Evolutionary conservation across 495 filamentous ascomycete genomes (phyloP).

Genomic region (Talaromyces ruber): DNA sequence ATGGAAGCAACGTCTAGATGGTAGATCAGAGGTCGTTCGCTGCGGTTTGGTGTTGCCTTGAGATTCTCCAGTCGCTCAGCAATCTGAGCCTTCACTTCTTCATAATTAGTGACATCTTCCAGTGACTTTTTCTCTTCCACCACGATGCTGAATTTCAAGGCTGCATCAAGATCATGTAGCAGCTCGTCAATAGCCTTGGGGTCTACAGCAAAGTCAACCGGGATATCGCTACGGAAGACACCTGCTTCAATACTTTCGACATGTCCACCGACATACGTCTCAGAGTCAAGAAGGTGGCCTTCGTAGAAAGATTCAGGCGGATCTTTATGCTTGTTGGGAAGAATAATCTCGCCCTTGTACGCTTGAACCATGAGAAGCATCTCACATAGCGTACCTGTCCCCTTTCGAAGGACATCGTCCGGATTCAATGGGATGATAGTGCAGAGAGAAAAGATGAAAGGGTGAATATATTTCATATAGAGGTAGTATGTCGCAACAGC

Average conservation of each 20-base stretch:
- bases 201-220: constrained; percentile 84
- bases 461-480: constrained; percentile 99
- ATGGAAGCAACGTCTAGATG: constrained; percentile 98
- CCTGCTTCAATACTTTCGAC: constrained; percentile 99
- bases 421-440: constrained; percentile 91
- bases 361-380: constrained; percentile 99
- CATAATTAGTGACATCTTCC: constrained; percentile 86
- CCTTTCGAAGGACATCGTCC: constrained; percentile 88
- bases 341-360: constrained; percentile 80
- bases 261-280: constrained; percentile 97
- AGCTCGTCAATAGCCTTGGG: constrained; percentile 83
- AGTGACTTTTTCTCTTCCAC: constrained; percentile 93
- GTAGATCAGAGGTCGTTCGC: constrained; percentile 87
- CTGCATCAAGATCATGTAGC: constrained; percentile 77
- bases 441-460: constrained; percentile 97
- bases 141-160: constrained; percentile 81
- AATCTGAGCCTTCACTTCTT: constrained; percentile 85
- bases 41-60: constrained; percentile 70
- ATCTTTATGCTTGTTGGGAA: constrained; percentile 94
- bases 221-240: constrained; percentile 93
- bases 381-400: constrained; percentile 95
- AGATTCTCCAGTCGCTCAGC: constrained; percentile 59
- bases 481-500: constrained; percentile 98
- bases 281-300: constrained; percentile 88
- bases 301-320: constrained; percentile 93